These are phyloP conservation scores for Xanthoconium separans DNA, from an alignment of 1,284 basidiomycete species.

Conservation along the genomic window DNA sequence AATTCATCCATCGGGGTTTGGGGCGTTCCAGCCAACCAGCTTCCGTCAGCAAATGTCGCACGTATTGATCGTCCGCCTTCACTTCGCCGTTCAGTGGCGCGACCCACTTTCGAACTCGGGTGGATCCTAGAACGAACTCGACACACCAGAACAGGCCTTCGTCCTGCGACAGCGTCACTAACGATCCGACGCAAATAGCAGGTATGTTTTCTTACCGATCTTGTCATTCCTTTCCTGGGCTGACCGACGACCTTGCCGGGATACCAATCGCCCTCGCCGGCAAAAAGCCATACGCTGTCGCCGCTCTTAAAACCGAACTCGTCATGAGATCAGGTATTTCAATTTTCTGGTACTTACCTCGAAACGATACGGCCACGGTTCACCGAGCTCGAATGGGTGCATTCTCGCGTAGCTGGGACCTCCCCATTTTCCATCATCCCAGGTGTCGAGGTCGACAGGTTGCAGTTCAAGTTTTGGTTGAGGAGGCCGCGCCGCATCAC, in stretches of 20 bases:
- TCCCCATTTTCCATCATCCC: slow-evolving; percentile 28
- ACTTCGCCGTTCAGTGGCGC: slow-evolving; percentile 63
- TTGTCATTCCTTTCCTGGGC: slow-evolving; percentile 43
- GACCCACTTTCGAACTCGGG: slow-evolving; percentile 48
- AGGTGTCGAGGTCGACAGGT: slow-evolving; percentile 25
- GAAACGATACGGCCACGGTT: slow-evolving; percentile 56
- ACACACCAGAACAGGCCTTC: slow-evolving; percentile 54
- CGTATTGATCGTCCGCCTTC: slow-evolving; percentile 51
- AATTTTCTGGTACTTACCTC: slow-evolving; percentile 32
- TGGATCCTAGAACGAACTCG: slow-evolving; percentile 37
- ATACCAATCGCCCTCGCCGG: slow-evolving; percentile 49
- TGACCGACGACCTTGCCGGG: slow-evolving; percentile 45
- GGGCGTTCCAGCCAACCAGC: slow-evolving; percentile 20
- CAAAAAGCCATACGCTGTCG: slow-evolving; percentile 54
- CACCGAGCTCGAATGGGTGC: slow-evolving; percentile 47
- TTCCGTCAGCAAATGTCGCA: slow-evolving; percentile 41
- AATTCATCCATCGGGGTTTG: background rate
- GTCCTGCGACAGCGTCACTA: slow-evolving; percentile 29
- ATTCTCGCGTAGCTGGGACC: slow-evolving; percentile 22
- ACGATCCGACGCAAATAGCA: background rate
- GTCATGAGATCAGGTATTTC: background rate
- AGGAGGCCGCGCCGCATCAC: background rate
- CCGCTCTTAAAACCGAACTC: slow-evolving; percentile 36
- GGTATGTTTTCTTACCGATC: slow-evolving; percentile 38
- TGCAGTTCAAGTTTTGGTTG: slow-evolving; percentile 11